Evolutionary conservation across 83 land plant genomes (phyloP), one percentile per base, ranked within the genome.

Genomic region (Thuja plicata): DNA sequence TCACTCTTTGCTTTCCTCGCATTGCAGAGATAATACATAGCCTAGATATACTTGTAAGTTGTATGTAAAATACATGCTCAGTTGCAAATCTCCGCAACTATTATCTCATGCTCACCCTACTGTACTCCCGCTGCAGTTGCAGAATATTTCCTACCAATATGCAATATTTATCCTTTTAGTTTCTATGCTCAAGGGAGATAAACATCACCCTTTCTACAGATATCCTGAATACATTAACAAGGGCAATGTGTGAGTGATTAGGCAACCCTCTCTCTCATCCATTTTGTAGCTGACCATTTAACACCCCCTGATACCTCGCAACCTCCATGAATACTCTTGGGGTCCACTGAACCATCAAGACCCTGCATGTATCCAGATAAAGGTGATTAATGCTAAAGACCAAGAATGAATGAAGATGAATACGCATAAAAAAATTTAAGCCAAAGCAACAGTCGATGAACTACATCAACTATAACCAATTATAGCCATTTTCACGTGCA

Each of bases 231-330:
- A 74, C 12, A 0, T 21, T 66, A 60, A 15, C 13, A 32, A 32
- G 38, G 19, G 30, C 77, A n/a, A 73, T 73, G 32, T 10, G 30
- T 73, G 35, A 3, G 15, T 76, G 38, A 3, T 76, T 76, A 76
- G 87, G 87, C 81, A 86, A 89, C 35, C 89, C 62, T 95, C 79
- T 94, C 93, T 89, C 97, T 93, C 94, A 95, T 93, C 97, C 97
- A 95, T 91, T 95, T 95, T 77, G 97, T 95, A 62, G 97, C 97
- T 35, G 97, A 95, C 97, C 97, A 95, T 60, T 95, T 95, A 89
- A 92, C 95, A 78, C 97, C 97, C 0, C 90, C 74, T 34, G 93
- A 37, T 15, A 95, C 95, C 83, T 93, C 91, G 87, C 97, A 95
- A 45, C 94, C 97, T 50, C 97, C 95, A 90, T 95, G 97, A 38